Conservation (phyloP, 1,284 basidiomycete genomes). For the Fomes fomentarius region DNA sequence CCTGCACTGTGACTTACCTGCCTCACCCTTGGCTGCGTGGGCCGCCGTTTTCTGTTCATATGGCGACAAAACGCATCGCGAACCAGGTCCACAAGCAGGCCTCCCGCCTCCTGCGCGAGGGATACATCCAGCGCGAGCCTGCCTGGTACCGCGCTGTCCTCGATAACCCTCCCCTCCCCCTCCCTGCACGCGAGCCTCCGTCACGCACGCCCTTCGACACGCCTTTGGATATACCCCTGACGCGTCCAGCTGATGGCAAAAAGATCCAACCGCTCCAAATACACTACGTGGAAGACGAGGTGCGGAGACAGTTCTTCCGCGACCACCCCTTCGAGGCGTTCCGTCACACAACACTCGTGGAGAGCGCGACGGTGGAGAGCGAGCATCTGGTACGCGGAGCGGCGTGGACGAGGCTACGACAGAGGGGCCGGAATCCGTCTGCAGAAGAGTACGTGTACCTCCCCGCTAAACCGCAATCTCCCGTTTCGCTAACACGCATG, state of each 20-base stretch:
- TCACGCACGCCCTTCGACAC: slow-evolving; percentile 57
- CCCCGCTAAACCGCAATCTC: neutral
- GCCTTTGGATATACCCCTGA: slow-evolving; percentile 16
- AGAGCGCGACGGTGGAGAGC: slow-evolving; percentile 61
- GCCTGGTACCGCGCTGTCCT: slow-evolving; percentile 88
- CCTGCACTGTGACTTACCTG: too few relatives aligned
- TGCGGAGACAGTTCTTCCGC: slow-evolving; percentile 90
- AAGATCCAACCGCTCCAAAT: slow-evolving; percentile 65
- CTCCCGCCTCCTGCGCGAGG: slow-evolving; percentile 78
- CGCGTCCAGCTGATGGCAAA: slow-evolving; percentile 30
- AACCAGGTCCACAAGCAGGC: slow-evolving; percentile 89
- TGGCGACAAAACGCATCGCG: slow-evolving; percentile 85
- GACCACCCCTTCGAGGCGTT: slow-evolving; percentile 98
- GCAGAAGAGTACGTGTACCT: slow-evolving; percentile 82
- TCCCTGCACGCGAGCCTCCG: slow-evolving; percentile 76
- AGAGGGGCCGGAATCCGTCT: slow-evolving; percentile 81
- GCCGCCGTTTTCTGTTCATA: neutral
- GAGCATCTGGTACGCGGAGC: slow-evolving; percentile 61
- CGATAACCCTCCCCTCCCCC: slow-evolving; percentile 84
- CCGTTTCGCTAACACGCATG: slow-evolving; percentile 18
- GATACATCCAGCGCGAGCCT: slow-evolving; percentile 73
- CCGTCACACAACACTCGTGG: slow-evolving; percentile 79
- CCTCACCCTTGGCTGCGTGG: slow-evolving; percentile 10
- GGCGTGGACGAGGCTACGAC: slow-evolving; percentile 77
- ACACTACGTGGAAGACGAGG: slow-evolving; percentile 83